Conservation (phyloP, 2,329 filamentous ascomycete species). For the Rutstroemia sp. region DNA sequence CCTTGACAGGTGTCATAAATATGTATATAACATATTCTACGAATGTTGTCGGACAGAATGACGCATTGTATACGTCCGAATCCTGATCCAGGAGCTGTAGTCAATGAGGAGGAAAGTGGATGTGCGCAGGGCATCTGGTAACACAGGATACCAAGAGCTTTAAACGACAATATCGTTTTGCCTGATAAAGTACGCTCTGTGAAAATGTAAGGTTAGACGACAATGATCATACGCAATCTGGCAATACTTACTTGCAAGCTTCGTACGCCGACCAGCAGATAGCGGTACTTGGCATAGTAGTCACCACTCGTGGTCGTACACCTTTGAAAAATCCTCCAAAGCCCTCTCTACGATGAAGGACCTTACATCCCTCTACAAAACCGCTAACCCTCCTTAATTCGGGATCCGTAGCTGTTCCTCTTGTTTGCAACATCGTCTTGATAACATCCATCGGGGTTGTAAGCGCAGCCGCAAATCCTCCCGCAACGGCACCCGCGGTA, state of each 20-base stretch:
- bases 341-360: conserved; percentile 64
- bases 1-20: neutral
- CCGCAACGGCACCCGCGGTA: conserved; percentile 82
- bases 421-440: conserved; percentile 93
- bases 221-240: neutral
- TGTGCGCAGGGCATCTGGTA: neutral
- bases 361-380: conserved; percentile 24
- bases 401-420: conserved; percentile 71
- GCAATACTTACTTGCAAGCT: conserved; percentile 54
- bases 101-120: neutral
- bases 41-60: neutral
- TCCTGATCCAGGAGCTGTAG: neutral
- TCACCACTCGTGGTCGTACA: conserved; percentile 82
- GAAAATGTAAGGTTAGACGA: conserved; percentile 7
- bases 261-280: conserved; percentile 90
- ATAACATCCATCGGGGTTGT: conserved; percentile 97
- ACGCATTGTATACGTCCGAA: neutral
- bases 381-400: conserved; percentile 45
- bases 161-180: conserved; percentile 37
- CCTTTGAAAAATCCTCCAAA: conserved; percentile 87
- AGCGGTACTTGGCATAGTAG: conserved; percentile 97
- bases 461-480: conserved; percentile 85
- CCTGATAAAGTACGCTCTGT: conserved; percentile 53
- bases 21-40: neutral
- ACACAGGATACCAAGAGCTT: neutral